A percentile compares a stretch with the other conserved stretches of the same genome.
phyloP scores from a whole-genome alignment of 148 eudicot species.

The Persicaria maculosa region DNA sequence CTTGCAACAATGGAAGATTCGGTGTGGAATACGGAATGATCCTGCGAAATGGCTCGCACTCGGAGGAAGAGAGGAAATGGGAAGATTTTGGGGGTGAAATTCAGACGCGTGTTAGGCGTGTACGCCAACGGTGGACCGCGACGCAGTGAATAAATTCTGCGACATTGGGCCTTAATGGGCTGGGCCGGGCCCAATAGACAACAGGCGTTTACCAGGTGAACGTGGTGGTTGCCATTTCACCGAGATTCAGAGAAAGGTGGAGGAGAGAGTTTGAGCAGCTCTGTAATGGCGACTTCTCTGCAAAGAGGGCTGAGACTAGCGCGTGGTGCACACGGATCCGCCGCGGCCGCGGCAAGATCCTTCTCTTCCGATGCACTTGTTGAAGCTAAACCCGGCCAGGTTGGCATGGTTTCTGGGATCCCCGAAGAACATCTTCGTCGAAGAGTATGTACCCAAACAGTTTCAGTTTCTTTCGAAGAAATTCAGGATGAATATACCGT shows the following conservation, averaged over 20 bases:
- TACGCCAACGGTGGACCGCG: neutral
- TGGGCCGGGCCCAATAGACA: neutral
- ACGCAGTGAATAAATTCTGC: neutral
- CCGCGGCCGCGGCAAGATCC: constrained; percentile 25
- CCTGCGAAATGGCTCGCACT: neutral
- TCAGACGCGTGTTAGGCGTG: neutral
- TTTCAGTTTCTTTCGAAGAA: neutral
- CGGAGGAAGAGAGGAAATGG: neutral
- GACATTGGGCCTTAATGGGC: neutral
- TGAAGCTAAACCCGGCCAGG: constrained; percentile 50
- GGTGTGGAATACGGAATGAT: constrained; percentile 9
- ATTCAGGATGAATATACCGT: neutral
- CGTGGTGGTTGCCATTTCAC: neutral
- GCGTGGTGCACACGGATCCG: constrained; percentile 26
- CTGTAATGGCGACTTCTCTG: constrained; percentile 56
- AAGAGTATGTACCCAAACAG: constrained; percentile 25
- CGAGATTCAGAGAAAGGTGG: neutral
- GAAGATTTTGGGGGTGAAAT: neutral
- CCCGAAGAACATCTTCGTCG: constrained; percentile 61
- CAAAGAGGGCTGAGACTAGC: constrained; percentile 43
- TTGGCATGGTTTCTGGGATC: constrained; percentile 59
- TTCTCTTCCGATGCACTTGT: constrained; percentile 57
- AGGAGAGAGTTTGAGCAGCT: constrained; percentile 1
- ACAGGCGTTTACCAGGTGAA: constrained; percentile 6
- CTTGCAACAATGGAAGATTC: constrained; percentile 3